Evolutionary conservation across 345 rosid species (phyloP).

Genomic region (Ceriops zippeliana): DNA sequence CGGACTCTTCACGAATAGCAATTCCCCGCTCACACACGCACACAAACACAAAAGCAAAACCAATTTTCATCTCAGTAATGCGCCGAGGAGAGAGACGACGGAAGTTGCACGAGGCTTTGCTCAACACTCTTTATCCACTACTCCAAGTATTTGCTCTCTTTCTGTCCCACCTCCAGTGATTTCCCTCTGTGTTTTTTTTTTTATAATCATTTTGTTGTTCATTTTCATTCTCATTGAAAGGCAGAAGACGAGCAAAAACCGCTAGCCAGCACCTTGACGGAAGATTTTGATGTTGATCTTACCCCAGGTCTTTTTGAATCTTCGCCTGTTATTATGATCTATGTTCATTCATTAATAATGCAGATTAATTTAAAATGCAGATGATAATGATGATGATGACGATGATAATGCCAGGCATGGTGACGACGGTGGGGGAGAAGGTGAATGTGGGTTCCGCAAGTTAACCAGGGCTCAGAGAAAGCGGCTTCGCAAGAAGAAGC

Average conservation of each 20-base stretch:
- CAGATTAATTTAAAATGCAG: slow-evolving; percentile 26
- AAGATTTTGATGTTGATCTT: slow-evolving; percentile 31
- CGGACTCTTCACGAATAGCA: too few relatives aligned
- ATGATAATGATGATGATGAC: slow-evolving; percentile 21
- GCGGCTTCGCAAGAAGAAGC: slow-evolving; percentile 61
- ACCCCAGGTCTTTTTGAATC: slow-evolving; percentile 39
- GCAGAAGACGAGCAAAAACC: slow-evolving; percentile 22
- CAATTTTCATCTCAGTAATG: not conserved
- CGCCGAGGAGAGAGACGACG: slow-evolving; percentile 57
- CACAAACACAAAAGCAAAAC: too few relatives aligned
- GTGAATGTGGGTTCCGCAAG: slow-evolving; percentile 29
- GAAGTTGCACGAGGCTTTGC: slow-evolving; percentile 60
- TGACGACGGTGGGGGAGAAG: slow-evolving; percentile 19
- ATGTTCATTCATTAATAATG: not conserved
- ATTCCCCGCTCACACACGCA: too few relatives aligned
- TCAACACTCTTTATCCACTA: slow-evolving; percentile 57
- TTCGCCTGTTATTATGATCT: not conserved
- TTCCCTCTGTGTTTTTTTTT: too few relatives aligned
- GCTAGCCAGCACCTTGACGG: not conserved
- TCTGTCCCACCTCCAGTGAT: too few relatives aligned
- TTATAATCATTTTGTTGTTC: too few relatives aligned
- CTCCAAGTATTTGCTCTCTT: not conserved
- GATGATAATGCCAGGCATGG: not conserved
- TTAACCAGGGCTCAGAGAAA: slow-evolving; percentile 72
- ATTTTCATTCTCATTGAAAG: slow-evolving; percentile 7